These are phyloP conservation scores for Saccharomyces jurei DNA, from an alignment of 805 yeast genomes.

Conservation along the genomic window DNA sequence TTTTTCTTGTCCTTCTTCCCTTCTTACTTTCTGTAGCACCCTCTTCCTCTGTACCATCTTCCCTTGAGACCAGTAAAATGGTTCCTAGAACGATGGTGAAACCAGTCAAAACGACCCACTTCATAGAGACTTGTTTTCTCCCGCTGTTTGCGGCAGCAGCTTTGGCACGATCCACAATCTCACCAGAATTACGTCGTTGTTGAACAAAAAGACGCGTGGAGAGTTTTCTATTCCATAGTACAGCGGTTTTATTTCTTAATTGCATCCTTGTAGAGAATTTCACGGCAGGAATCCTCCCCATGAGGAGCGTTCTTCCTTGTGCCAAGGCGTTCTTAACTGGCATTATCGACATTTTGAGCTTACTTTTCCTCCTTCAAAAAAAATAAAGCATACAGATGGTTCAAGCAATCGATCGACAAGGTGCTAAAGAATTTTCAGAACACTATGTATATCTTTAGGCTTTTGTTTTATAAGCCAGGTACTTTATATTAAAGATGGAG, in stretches of 20 bases:
- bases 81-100: slow-evolving; percentile 25
- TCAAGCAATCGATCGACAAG: background rate
- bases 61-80: slow-evolving; percentile 14
- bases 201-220: slow-evolving; percentile 8
- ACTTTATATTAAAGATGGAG: background rate
- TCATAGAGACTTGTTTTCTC: slow-evolving; percentile 8
- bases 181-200: slow-evolving; percentile 1
- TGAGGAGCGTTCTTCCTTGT: slow-evolving; percentile 14
- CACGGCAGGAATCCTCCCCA: slow-evolving; percentile 11
- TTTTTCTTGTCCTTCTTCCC: slow-evolving; percentile 27
- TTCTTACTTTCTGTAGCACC: slow-evolving; percentile 18
- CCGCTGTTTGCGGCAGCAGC: slow-evolving; percentile 1
- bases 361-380: background rate
- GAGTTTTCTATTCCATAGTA: slow-evolving; percentile 17
- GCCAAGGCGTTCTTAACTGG: slow-evolving; percentile 16
- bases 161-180: slow-evolving; percentile 6
- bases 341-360: slow-evolving; percentile 5
- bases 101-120: slow-evolving; percentile 26
- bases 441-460: background rate
- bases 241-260: slow-evolving; percentile 22
- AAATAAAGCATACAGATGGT: background rate
- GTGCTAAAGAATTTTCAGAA: background rate
- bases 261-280: slow-evolving; percentile 15
- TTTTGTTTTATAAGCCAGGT: background rate
- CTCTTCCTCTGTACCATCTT: slow-evolving; percentile 24